Evolutionary conservation across 352 stramenopile genomes (phyloP).

Genomic region (Phytophthora tentaculata): DNA sequence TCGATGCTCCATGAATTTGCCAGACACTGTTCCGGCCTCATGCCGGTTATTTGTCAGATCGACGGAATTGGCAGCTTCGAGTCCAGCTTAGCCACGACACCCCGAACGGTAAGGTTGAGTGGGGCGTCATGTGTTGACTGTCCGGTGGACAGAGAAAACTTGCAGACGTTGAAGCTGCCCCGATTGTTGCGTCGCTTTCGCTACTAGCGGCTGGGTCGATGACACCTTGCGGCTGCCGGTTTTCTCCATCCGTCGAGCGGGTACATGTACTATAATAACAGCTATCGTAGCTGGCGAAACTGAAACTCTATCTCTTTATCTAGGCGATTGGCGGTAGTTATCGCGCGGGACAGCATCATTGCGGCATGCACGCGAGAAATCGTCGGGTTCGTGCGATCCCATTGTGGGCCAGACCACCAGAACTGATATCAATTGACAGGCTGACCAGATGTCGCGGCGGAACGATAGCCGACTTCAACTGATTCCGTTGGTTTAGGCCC

Average conservation of each 20-base stretch:
- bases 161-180: slow-evolving; percentile 4
- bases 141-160: background rate
- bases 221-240: slow-evolving; percentile 17
- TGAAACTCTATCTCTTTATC: background rate
- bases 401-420: slow-evolving; percentile 23
- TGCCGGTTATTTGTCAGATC: slow-evolving; percentile 11
- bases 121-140: background rate
- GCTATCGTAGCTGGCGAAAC: background rate
- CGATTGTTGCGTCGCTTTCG: slow-evolving; percentile 7
- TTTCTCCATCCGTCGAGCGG: background rate
- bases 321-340: background rate
- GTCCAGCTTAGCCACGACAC: slow-evolving; percentile 1
- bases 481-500: slow-evolving; percentile 29
- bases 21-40: slow-evolving; percentile 10
- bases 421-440: slow-evolving; percentile 9
- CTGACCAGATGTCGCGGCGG: slow-evolving; percentile 13
- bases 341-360: background rate
- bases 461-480: slow-evolving; percentile 10
- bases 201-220: slow-evolving; percentile 15
- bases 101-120: slow-evolving; percentile 12
- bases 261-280: no score
- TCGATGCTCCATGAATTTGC: slow-evolving; percentile 5
- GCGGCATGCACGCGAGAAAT: slow-evolving; percentile 4
- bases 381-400: slow-evolving; percentile 2
- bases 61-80: slow-evolving; percentile 8